These are phyloP conservation scores for Beta lomatogona DNA, from an alignment of 179 eudicot species.

Conservation along the genomic window DNA sequence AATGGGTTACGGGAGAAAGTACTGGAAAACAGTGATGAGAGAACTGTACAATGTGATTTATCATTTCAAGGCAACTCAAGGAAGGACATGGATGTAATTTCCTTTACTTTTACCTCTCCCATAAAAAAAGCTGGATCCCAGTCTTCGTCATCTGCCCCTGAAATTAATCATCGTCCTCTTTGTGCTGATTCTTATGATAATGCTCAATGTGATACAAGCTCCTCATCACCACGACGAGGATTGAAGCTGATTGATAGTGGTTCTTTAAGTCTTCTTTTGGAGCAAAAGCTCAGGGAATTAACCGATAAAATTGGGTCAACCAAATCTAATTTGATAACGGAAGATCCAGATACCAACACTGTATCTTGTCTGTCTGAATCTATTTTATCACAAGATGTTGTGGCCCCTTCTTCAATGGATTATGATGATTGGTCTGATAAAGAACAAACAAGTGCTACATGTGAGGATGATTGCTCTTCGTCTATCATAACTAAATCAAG, in stretches of 20 bases:
- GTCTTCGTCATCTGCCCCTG: slow-evolving; percentile 41
- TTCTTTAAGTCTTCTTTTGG: slow-evolving; percentile 79
- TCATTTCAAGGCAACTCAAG: slow-evolving; percentile 46
- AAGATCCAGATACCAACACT: slow-evolving; percentile 37
- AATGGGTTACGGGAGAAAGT: slow-evolving; percentile 34
- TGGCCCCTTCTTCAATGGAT: slow-evolving; percentile 23
- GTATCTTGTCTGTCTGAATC: slow-evolving; percentile 40
- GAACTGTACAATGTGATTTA: slow-evolving; percentile 46
- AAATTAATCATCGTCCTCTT: slow-evolving; percentile 25
- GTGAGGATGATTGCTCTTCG: slow-evolving; percentile 42
- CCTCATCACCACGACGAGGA: slow-evolving; percentile 45
- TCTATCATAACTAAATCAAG: slow-evolving; percentile 38
- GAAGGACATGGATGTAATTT: slow-evolving; percentile 79
- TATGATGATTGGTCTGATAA: slow-evolving; percentile 36
- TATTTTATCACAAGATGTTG: slow-evolving; percentile 29
- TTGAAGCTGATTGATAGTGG: slow-evolving; percentile 58
- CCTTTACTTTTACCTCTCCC: slow-evolving; percentile 96
- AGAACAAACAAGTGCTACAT: slow-evolving; percentile 36
- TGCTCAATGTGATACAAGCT: slow-evolving; percentile 35
- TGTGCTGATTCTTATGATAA: slow-evolving; percentile 33
- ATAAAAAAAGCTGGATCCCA: slow-evolving; percentile 55
- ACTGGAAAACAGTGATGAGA: slow-evolving; percentile 41
- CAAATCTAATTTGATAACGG: slow-evolving; percentile 33
- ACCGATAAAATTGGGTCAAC: slow-evolving; percentile 64
- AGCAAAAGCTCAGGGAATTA: slow-evolving; percentile 87